Conservation (phyloP, 164 flowering plant genomes). For the Sedum album region DNA sequence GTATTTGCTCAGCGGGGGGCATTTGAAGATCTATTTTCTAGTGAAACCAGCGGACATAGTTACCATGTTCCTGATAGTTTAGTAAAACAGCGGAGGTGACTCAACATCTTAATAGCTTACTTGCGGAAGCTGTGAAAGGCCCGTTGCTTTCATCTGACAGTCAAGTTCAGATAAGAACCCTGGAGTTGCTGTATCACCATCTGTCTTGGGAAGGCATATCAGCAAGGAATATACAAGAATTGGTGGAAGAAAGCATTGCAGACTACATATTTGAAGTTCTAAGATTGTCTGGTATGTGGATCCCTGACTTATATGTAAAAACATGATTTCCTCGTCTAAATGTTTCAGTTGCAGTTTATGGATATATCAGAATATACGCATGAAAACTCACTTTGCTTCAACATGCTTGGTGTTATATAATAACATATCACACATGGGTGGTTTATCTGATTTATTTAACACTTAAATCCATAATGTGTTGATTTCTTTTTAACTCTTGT, state of each 20-base stretch:
- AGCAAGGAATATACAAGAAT: slow-evolving; percentile 28
- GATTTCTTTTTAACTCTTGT: slow-evolving; percentile 10
- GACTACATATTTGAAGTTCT: slow-evolving; percentile 86
- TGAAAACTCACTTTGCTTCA: not conserved
- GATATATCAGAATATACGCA: not conserved
- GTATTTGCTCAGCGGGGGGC: slow-evolving; percentile 56
- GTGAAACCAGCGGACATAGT: slow-evolving; percentile 16
- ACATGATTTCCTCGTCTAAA: not conserved
- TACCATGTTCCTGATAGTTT: slow-evolving; percentile 35
- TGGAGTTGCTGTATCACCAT: slow-evolving; percentile 55
- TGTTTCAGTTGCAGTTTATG: not conserved
- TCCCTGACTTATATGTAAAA: not conserved
- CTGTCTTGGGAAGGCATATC: slow-evolving; percentile 36
- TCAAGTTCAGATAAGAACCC: slow-evolving; percentile 62
- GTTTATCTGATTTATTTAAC: not conserved
- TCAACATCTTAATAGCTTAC: slow-evolving; percentile 31
- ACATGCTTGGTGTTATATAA: not conserved
- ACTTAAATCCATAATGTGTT: not conserved
- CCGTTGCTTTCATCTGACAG: slow-evolving; percentile 79
- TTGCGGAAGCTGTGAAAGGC: slow-evolving; percentile 88
- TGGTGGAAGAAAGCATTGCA: slow-evolving; percentile 74
- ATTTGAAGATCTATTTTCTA: slow-evolving; percentile 26
- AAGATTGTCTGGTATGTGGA: slow-evolving; percentile 62
- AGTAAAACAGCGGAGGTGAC: slow-evolving; percentile 28
- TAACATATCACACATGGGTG: not conserved